These are phyloP conservation scores for Chaetomium fimeti DNA, from an alignment of 495 filamentous ascomycete genomes.

Conservation along the genomic window DNA sequence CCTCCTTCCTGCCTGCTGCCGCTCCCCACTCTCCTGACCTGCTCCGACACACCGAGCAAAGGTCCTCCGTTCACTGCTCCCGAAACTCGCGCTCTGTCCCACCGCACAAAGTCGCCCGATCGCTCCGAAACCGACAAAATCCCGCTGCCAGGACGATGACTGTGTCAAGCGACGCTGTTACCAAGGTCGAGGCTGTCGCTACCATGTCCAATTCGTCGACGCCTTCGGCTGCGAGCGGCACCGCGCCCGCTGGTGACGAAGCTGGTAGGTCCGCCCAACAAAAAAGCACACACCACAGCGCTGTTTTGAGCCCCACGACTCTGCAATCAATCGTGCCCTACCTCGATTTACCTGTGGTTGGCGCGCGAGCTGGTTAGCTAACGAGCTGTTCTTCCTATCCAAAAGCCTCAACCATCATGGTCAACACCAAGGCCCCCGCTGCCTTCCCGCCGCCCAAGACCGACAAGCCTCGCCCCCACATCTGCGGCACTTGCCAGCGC, in stretches of 20 bases:
- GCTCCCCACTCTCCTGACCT: slow-evolving; percentile 12
- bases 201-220: slow-evolving; percentile 39
- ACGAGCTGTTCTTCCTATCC: slow-evolving; percentile 11
- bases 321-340: neutral
- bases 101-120: slow-evolving; percentile 23
- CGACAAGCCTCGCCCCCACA: slow-evolving; percentile 94
- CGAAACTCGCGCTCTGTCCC: slow-evolving; percentile 11
- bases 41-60: neutral
- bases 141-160: slow-evolving; percentile 32
- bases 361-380: slow-evolving; percentile 20
- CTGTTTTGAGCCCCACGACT: neutral
- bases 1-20: slow-evolving; percentile 20
- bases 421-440: slow-evolving; percentile 47
- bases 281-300: neutral
- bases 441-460: slow-evolving; percentile 79
- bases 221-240: slow-evolving; percentile 24
- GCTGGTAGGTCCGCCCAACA: slow-evolving; percentile 33
- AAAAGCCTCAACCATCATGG: slow-evolving; percentile 52
- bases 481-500: slow-evolving; percentile 87
- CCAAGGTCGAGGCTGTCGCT: slow-evolving; percentile 33
- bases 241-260: slow-evolving; percentile 36
- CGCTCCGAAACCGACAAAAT: slow-evolving; percentile 7
- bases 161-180: slow-evolving; percentile 34
- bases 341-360: neutral
- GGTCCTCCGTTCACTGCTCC: slow-evolving; percentile 5